Base-by-base conservation (phyloP, 2,329 filamentous ascomycete species). In the Fusarium coffeatum region DNA sequence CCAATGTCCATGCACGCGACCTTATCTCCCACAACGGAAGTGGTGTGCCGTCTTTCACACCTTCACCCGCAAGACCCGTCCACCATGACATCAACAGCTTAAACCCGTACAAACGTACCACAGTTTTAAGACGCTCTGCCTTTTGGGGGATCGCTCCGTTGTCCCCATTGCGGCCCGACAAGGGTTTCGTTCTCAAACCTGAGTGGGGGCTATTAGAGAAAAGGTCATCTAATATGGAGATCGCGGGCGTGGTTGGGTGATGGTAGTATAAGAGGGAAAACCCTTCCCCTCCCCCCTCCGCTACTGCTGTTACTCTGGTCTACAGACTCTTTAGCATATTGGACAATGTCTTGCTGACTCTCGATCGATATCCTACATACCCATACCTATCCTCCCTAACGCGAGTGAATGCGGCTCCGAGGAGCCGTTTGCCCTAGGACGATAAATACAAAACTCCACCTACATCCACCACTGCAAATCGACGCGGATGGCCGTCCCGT, bases 151-250 rank as follows among this genome's bases (percentile, higher is more conserved):
- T 71, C 64, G 56, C 46, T 28, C 59, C 68, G 68, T 58, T 51
- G 43, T 51, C 40, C 41, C 64, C 68, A 71, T 71, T 71, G 68
- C 68, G 68, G 68, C 68, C 68, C 68, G 68, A 71, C 51, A 56
- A 58, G 63, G 54, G 46, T 40, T 37, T 57, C 28, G 18, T 37
- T 37, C 46, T 32, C 42, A 27, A 59, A 59, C 51, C 46, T 59
- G 22, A 32, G 62, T 64, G 62, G 61, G 62, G 60, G 40, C n/a
- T n/a, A n/a, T n/a, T n/a, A 25, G 28, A 37, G 5, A 9, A 53
- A n/a, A 47, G 12, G 27, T 41, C 34, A 43, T 23, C 20, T 51
- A 27, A 59, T 46, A 64, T 59, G 61, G 54, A 32, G 61, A 64
- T 64, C 30, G 56, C 46, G 43, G 40, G 43, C 25, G 47, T 66